A percentile compares a stretch with the other conserved stretches of the same genome.
Conservation (phyloP, 108 stramenopile species). For the Discostella pseudostelligera region DNA sequence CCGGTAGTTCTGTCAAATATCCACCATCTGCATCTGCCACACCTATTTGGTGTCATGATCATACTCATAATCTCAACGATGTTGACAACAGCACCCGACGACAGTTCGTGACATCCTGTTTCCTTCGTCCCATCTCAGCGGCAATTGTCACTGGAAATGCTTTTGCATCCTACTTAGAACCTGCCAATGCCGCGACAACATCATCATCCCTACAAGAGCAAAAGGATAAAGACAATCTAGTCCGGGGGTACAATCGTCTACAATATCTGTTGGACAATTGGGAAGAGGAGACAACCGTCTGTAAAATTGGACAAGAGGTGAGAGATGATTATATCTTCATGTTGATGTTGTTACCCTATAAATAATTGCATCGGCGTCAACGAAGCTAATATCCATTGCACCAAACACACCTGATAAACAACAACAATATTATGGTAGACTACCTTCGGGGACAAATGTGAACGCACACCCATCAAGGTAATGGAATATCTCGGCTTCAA, state of each 20-base stretch:
- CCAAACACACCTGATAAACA: neutral
- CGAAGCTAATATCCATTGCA: neutral
- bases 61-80: no score
- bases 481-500: conserved; percentile 84
- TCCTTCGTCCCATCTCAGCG: neutral
- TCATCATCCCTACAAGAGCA: conserved; percentile 28
- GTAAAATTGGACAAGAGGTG: conserved; percentile 54
- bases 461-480: conserved; percentile 76
- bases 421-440: conserved; percentile 9
- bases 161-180: neutral
- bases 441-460: conserved; percentile 56
- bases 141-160: neutral
- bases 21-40: no score
- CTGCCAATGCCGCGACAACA: conserved; percentile 23
- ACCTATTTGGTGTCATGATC: no score
- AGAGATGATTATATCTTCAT: neutral
- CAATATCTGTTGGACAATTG: conserved; percentile 79
- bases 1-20: no score
- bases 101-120: neutral
- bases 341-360: neutral
- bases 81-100: neutral
- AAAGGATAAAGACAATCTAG: conserved; percentile 68
- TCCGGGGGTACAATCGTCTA: conserved; percentile 70
- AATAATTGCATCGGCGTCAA: no score
- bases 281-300: conserved; percentile 81